A percentile compares a stretch with the other conserved stretches of the same genome.
Conservation (phyloP, 169 alveolate species). For the Plasmodium cynomolgi region DNA sequence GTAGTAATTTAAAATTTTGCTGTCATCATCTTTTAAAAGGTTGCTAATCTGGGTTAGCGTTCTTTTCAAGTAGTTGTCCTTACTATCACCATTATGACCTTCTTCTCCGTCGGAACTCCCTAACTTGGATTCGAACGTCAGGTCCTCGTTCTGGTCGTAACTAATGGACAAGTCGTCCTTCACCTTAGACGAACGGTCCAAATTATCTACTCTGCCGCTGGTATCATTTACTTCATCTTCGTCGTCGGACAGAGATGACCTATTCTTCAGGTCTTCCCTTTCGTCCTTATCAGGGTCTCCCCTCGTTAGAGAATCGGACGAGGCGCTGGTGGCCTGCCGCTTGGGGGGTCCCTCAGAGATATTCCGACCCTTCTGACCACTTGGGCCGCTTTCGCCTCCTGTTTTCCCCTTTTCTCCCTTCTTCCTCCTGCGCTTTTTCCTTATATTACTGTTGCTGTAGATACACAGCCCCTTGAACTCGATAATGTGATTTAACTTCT, state of each 20-base stretch:
- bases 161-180: not conserved
- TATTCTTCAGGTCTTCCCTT: not conserved
- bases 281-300: not conserved
- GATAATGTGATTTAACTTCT: conserved; percentile 67
- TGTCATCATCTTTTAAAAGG: conserved; percentile 60
- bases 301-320: not conserved
- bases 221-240: not conserved
- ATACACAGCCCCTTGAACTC: conserved; percentile 75
- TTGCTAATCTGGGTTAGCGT: conserved; percentile 32
- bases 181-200: not conserved
- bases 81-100: not conserved
- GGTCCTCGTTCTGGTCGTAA: not conserved
- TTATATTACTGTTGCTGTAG: conserved; percentile 57
- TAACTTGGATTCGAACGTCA: conserved; percentile 1
- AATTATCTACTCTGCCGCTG: not conserved
- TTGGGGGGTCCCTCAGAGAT: not conserved
- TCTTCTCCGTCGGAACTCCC: not conserved
- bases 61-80: conserved; percentile 43
- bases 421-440: conserved; percentile 20
- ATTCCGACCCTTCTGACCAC: not conserved
- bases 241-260: not conserved
- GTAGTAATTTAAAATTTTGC: conserved; percentile 36
- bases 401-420: conserved; percentile 7
- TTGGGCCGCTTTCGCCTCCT: not conserved
- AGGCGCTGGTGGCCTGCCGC: not conserved